Evolutionary conservation across 2,329 filamentous ascomycete genomes (phyloP), one percentile per base, ranked within the genome.

Genomic region (Leptographium wingfieldii): DNA sequence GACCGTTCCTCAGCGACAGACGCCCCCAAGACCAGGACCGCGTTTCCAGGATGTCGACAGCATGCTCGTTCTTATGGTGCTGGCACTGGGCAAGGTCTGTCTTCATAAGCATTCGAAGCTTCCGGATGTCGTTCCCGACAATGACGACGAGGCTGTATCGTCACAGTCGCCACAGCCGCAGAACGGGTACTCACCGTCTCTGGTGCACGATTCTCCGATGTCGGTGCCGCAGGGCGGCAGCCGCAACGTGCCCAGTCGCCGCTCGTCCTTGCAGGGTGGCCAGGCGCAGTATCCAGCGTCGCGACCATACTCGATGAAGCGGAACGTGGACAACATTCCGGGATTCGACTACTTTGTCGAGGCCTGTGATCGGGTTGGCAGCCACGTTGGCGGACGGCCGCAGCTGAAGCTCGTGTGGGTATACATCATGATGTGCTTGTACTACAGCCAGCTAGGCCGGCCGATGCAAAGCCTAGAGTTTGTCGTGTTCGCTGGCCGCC

Each of bases 271-370:
- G 52, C 77, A 84, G 54, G 67, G 77, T 38, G 27, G 3, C 48
- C 65, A 19, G 43, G 55, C n/a, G 64, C 65, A 60, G 35, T 61
- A 14, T 9, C 57, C 31, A 5, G 16, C 54, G 7, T n/a, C 31
- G 9, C 51, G 22, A 29, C 57, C 3, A 63, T 40, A 46, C 19
- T 22, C 65, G 9, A 61, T 68, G 7, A 74, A 69, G 64, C 65
- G 81, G 66, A 96, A 95, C 68, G 79, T 94, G 57, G 91, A 97
- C 67, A 80, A 88, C 7, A 88, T 96, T 62, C 92, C 94, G 0
- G 94, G 94, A 0, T 76, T 97, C 61, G 87, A 91, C 35, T 96
- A 96, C 69, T 96, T 92, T 70, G 88, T 88, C 1, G 85, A 88
- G 63, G 92, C 91, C 2, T 87, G 87, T 1, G 87, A 94, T 63